Base-by-base conservation (phyloP, 2,329 filamentous ascomycete genomes). In the Acarospora socialis region DNA sequence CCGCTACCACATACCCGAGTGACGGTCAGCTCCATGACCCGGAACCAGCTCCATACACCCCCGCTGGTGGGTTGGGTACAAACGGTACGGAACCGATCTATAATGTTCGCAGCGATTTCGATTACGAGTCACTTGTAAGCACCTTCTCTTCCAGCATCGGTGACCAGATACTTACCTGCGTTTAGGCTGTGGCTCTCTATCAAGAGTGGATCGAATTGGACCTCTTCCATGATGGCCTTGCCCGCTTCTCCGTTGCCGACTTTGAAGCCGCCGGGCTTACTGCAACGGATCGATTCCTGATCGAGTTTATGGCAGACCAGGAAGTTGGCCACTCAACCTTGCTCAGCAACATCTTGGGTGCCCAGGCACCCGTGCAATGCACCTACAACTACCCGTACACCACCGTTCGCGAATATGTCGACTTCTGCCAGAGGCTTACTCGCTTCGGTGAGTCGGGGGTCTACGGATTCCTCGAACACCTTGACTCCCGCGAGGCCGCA, bases 161-260 rank as follows among this genome's bases (percentile, higher is more conserved):
- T n/a, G n/a, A n/a, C n/a, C n/a, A 23, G 4, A 24, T 24, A 12
- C 4, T 6, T 14, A 9, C 12, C 14, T 9, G 10, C 19, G 10
- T 23, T 17, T 25, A 59, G 56, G 68, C 73, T 0, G 61, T 90
- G 8, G 79, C 69, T 8, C 60, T 87, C 0, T 86, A 87, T 49
- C 77, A 84, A 46, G 81, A 90, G 54, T 90, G 73, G 68, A 83
- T 87, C 33, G 81, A 90, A 56, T 64, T 90, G 1, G 82, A 90
- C 49, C 65, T 83, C 9, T 90, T 90, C 66, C 74, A 81, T 52
- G 73, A 78, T 48, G 81, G 77, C 9, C 65, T 90, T 3, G 71
- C 69, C 0, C 69, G 62, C 0, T 90, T 81, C 54, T 72, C 70
- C 1, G 69, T 63, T 0, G 62, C 70, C 19, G 77, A 90, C 10